These are phyloP conservation scores for Lotmaria passim DNA, from an alignment of 208 protist genomes.

Conservation along the genomic window DNA sequence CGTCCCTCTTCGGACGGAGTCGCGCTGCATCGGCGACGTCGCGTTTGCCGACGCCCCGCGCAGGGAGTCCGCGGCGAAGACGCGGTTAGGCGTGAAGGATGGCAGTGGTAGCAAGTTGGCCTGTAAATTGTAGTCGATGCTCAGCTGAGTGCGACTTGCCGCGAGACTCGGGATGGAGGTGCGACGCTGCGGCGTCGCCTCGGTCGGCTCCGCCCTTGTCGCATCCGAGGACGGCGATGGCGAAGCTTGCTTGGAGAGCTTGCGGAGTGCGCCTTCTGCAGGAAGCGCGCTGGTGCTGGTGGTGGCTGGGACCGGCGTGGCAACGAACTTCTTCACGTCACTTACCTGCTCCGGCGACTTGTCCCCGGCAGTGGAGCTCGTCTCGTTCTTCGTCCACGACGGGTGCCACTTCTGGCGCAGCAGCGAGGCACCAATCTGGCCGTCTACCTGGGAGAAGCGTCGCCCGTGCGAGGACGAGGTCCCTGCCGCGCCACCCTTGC, in stretches of 20 bases:
- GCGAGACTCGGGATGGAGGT: slow-evolving; percentile 13
- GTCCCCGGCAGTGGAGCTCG: background rate
- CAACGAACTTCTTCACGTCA: background rate
- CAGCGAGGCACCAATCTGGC: slow-evolving; percentile 10
- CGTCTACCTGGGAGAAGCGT: slow-evolving; percentile 18
- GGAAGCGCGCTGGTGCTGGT: too few species aligned
- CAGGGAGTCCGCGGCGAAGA: background rate
- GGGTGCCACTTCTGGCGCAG: slow-evolving; percentile 21
- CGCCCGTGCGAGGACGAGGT: slow-evolving; percentile 5
- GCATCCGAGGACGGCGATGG: background rate
- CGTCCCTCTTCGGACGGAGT: background rate
- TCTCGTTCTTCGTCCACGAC: slow-evolving; percentile 16
- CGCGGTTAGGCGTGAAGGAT: slow-evolving; percentile 21
- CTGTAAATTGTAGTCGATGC: slow-evolving; percentile 5
- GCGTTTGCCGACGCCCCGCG: background rate
- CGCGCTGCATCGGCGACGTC: slow-evolving; percentile 15
- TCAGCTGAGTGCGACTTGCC: background rate
- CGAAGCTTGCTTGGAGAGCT: background rate
- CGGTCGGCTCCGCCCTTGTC: background rate
- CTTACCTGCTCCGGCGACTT: slow-evolving; percentile 2
- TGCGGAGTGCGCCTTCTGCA: too few species aligned
- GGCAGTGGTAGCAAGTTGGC: slow-evolving; percentile 22
- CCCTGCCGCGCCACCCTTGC: background rate
- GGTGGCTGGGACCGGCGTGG: background rate
- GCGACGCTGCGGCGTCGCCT: background rate